A percentile compares a stretch with the other conserved stretches of the same genome.
Evolutionary conservation across 2,329 filamentous ascomycete genomes (phyloP).

Genomic region (Dothideomycetidae sp.): DNA sequence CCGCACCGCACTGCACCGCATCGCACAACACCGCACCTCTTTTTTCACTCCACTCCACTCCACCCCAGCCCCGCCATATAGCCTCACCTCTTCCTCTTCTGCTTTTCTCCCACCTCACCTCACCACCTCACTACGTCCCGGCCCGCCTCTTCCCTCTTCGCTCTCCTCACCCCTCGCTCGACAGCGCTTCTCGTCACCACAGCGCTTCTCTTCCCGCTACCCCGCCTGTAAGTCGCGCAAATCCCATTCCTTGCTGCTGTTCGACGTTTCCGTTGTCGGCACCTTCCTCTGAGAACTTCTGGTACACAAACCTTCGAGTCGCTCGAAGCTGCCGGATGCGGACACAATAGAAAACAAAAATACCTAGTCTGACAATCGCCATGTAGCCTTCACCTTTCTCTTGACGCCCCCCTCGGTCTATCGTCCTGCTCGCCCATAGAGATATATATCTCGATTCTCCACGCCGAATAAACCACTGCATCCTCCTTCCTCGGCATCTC

Average conservation of each 20-base stretch:
- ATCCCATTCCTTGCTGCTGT: neutral
- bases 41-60: no score
- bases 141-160: neutral
- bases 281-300: no score
- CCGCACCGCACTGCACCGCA: no score
- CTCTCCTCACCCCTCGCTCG: no score
- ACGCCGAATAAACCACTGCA: conserved; percentile 1
- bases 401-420: neutral
- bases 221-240: neutral
- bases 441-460: neutral
- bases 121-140: neutral
- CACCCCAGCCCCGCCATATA: neutral
- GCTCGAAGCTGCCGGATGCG: conserved; percentile 8
- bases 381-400: conserved; percentile 5
- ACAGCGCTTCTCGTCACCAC: no score
- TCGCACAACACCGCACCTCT: no score
- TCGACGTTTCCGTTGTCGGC: neutral
- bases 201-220: neutral
- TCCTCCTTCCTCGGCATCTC: conserved; percentile 8
- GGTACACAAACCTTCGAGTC: conserved; percentile 4
- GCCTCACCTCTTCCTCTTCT: neutral
- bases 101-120: neutral
- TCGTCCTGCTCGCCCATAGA: neutral
- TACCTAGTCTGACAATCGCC: conserved; percentile 2
- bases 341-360: conserved; percentile 7